Conservation (phyloP, 1,284 basidiomycete species). For the Boletellus deceptivus region DNA sequence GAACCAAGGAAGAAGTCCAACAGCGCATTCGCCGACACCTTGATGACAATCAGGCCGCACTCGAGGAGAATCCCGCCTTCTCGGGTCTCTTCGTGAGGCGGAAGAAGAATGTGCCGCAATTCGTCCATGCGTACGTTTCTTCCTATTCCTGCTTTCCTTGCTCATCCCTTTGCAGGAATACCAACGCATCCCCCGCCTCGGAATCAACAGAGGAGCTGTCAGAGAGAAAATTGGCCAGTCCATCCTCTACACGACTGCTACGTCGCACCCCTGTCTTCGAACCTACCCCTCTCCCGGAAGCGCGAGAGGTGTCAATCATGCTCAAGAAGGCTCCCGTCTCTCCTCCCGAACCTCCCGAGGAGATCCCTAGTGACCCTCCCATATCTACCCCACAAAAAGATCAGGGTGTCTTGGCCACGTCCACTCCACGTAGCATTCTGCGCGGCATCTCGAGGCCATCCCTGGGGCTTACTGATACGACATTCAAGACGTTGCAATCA, state of each 20-base stretch:
- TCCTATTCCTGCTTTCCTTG: neutral
- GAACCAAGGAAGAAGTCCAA: slow-evolving; percentile 61
- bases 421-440: slow-evolving; percentile 30
- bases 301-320: slow-evolving; percentile 48
- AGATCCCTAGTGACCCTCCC: slow-evolving; percentile 33
- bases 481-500: slow-evolving; percentile 33
- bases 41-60: slow-evolving; percentile 45
- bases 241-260: slow-evolving; percentile 23
- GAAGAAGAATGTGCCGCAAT: slow-evolving; percentile 40
- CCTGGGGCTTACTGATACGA: slow-evolving; percentile 32
- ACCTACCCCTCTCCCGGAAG: slow-evolving; percentile 45
- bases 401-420: slow-evolving; percentile 16
- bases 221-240: slow-evolving; percentile 21
- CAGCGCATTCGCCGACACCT: slow-evolving; percentile 57
- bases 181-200: slow-evolving; percentile 16
- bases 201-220: slow-evolving; percentile 14
- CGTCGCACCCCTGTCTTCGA: slow-evolving; percentile 40
- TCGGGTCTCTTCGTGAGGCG: slow-evolving; percentile 50
- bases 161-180: slow-evolving; percentile 19
- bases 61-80: slow-evolving; percentile 55
- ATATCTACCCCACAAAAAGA: slow-evolving; percentile 22
- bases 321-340: slow-evolving; percentile 43
- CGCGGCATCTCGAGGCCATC: slow-evolving; percentile 22
- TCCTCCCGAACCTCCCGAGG: slow-evolving; percentile 23
- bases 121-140: slow-evolving; percentile 11